Percentiles rank a stretch among this genome's conserved stretches.
These are phyloP conservation scores for Globisporangium megalacanthum DNA, from an alignment of 352 stramenopile species.

Conservation along the genomic window DNA sequence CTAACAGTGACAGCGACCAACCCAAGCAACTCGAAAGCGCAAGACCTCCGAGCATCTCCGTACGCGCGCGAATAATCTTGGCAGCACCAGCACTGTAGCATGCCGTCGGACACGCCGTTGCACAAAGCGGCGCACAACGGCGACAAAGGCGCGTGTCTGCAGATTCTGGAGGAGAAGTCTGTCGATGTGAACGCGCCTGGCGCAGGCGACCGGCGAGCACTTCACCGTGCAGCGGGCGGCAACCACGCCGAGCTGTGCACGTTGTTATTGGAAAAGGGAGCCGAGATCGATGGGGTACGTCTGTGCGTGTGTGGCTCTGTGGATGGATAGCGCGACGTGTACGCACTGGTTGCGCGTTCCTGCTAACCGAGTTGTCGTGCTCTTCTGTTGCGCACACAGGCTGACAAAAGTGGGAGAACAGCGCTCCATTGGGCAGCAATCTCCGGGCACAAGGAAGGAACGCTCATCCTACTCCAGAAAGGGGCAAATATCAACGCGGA, in stretches of 20 bases:
- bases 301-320: background rate
- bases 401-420: constrained; percentile 91
- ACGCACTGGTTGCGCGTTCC: too few species aligned
- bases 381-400: constrained; percentile 27
- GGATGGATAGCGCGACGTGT: background rate
- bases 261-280: constrained; percentile 80
- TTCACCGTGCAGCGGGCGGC: constrained; percentile 83
- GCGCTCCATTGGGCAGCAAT: constrained; percentile 92
- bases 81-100: constrained; percentile 16
- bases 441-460: constrained; percentile 89
- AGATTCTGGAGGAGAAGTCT: constrained; percentile 85
- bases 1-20: background rate
- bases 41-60: background rate
- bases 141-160: constrained; percentile 81
- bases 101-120: constrained; percentile 86
- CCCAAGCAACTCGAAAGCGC: background rate
- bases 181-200: constrained; percentile 86
- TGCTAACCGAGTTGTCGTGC: background rate
- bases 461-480: constrained; percentile 78
- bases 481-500: constrained; percentile 85
- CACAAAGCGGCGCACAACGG: constrained; percentile 90
- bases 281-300: constrained; percentile 80
- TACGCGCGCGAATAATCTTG: too few species aligned
- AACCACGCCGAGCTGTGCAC: constrained; percentile 89
- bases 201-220: constrained; percentile 78